These are phyloP conservation scores for Solanum arcanum DNA, from an alignment of 257 asterid species.

Conservation along the genomic window DNA sequence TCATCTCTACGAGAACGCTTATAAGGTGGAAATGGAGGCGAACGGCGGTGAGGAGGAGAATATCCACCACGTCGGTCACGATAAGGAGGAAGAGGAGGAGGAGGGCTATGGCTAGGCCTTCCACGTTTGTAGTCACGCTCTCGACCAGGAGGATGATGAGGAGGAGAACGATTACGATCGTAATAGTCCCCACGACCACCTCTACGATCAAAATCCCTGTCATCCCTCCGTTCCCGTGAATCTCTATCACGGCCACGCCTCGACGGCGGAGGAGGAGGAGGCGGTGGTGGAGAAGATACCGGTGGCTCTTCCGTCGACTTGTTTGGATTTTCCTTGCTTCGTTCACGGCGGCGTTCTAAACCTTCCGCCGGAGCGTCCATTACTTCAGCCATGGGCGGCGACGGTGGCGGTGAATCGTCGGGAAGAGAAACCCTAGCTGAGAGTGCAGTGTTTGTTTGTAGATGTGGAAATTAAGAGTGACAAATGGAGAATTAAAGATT, in stretches of 20 bases:
- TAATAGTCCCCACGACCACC: slow-evolving; percentile 52
- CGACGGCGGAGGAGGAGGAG: slow-evolving; percentile 29
- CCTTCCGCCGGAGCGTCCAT: slow-evolving; percentile 22
- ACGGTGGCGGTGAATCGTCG: background rate
- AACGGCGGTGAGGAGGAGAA: slow-evolving; percentile 56
- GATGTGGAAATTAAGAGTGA: background rate
- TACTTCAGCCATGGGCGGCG: slow-evolving; percentile 36
- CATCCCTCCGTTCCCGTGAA: slow-evolving; percentile 68
- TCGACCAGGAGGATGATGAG: slow-evolving; percentile 40
- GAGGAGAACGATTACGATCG: slow-evolving; percentile 71
- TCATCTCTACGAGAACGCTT: slow-evolving; percentile 76
- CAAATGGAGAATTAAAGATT: background rate
- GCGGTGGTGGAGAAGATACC: slow-evolving; percentile 43
- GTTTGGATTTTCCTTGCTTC: slow-evolving; percentile 6
- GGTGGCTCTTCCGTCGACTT: slow-evolving; percentile 29
- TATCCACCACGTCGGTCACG: slow-evolving; percentile 76
- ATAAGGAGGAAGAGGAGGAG: slow-evolving; percentile 80
- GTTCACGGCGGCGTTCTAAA: slow-evolving; percentile 19
- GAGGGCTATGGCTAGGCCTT: slow-evolving; percentile 74
- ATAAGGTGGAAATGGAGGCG: slow-evolving; percentile 40
- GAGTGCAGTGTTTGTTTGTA: background rate
- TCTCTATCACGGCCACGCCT: slow-evolving; percentile 64
- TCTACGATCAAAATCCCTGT: slow-evolving; percentile 61
- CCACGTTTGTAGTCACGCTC: slow-evolving; percentile 72
- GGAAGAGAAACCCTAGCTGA: slow-evolving; percentile 1